phyloP scores from a whole-genome alignment of 228 moss, liverwort and hornwort species.

The Sphagnum fallax region DNA sequence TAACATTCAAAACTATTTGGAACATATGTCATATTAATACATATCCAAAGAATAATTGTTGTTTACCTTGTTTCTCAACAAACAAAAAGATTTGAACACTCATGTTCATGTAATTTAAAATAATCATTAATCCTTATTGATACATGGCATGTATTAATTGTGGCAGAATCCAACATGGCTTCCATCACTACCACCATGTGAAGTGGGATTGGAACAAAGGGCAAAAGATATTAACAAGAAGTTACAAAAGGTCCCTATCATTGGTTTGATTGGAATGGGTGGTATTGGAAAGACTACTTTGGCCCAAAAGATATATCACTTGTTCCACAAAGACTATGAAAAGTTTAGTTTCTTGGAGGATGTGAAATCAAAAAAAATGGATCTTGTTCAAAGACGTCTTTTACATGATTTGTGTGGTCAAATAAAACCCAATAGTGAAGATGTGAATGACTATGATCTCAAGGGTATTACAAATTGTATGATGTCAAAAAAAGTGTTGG shows the following conservation, averaged over 20 bases:
- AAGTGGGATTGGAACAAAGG: not conserved
- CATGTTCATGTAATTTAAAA: too few species aligned
- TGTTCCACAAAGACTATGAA: not conserved
- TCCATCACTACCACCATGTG: not conserved
- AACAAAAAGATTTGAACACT: too few species aligned
- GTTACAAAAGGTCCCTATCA: not conserved
- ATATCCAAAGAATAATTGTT: too few species aligned
- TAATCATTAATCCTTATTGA: too few species aligned
- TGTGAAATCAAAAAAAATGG: not conserved
- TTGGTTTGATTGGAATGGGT: constrained; percentile 4
- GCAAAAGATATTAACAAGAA: not conserved
- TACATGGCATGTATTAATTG: too few species aligned
- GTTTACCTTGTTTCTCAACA: too few species aligned
- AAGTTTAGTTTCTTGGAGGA: not conserved
- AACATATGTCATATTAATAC: too few species aligned
- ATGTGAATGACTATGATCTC: not conserved
- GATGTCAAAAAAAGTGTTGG: not conserved
- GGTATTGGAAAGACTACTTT: constrained; percentile 7
- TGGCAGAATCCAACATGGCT: not conserved
- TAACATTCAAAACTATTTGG: too few species aligned
- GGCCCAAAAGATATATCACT: not conserved
- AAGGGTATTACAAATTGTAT: not conserved
- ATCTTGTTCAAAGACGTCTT: not conserved
- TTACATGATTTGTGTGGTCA: not conserved
- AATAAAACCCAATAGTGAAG: not conserved